Conservation (phyloP, 495 filamentous ascomycete species). For the Chaetomidium leptoderma region DNA sequence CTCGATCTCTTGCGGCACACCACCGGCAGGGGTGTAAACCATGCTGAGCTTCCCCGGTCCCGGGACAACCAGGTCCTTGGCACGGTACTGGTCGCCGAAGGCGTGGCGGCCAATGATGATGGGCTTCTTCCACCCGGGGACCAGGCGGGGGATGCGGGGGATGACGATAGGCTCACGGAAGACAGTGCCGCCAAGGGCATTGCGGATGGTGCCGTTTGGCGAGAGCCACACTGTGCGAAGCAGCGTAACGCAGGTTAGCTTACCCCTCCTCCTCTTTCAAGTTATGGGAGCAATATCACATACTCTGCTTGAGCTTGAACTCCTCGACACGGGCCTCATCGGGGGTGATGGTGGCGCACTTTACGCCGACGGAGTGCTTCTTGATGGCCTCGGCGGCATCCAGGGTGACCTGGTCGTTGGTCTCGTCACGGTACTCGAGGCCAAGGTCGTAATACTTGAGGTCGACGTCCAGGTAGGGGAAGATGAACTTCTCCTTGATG, state of each 20-base stretch:
- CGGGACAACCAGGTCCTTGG: slow-evolving; percentile 77
- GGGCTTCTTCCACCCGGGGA: slow-evolving; percentile 95
- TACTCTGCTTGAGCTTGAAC: slow-evolving; percentile 97
- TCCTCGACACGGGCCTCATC: slow-evolving; percentile 95
- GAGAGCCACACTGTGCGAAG: slow-evolving; percentile 76
- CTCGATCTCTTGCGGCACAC: slow-evolving; percentile 78
- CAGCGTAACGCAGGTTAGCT: slow-evolving; percentile 14
- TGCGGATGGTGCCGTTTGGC: slow-evolving; percentile 97
- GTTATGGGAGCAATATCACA: no score
- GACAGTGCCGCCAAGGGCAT: slow-evolving; percentile 89
- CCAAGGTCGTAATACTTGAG: slow-evolving; percentile 99
- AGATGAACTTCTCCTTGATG: slow-evolving; percentile 97
- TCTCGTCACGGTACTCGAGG: slow-evolving; percentile 90
- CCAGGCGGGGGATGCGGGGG: slow-evolving; percentile 80
- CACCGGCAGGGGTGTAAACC: slow-evolving; percentile 82
- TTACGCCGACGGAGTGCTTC: slow-evolving; percentile 97
- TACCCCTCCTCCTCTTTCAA: neutral
- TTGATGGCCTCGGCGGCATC: slow-evolving; percentile 96
- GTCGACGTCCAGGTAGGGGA: slow-evolving; percentile 91
- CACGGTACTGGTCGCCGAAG: slow-evolving; percentile 97
- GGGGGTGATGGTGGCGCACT: slow-evolving; percentile 98
- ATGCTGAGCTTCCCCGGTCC: slow-evolving; percentile 85
- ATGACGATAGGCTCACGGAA: slow-evolving; percentile 99
- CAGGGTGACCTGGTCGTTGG: slow-evolving; percentile 89
- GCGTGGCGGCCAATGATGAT: slow-evolving; percentile 99